Evolutionary conservation across 2,329 filamentous ascomycete species (phyloP).

Genomic region (Periconia macrospinosa): DNA sequence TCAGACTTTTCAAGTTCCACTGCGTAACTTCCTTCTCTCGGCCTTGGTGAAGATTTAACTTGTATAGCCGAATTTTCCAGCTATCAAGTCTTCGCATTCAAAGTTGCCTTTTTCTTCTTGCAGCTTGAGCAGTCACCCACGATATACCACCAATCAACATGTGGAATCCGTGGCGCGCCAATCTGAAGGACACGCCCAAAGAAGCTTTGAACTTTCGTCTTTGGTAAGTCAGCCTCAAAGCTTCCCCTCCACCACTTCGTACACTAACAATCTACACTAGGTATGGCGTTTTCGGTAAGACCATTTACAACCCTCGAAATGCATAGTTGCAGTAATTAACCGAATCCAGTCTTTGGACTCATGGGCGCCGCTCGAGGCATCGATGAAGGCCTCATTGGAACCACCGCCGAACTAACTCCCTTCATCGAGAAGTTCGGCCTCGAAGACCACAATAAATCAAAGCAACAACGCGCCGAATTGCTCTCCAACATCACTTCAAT

Average conservation of each 20-base stretch:
- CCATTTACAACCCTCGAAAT: neutral
- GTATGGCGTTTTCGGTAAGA: constrained; percentile 64
- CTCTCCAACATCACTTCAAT: constrained; percentile 73
- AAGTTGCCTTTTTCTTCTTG: no score
- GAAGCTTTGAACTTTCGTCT: constrained; percentile 77
- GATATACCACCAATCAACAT: constrained; percentile 19
- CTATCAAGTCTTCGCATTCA: no score
- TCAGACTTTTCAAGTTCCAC: neutral
- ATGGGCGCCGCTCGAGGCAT: constrained; percentile 76
- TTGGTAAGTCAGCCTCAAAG: constrained; percentile 48
- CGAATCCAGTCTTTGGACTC: constrained; percentile 60
- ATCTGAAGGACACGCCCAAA: constrained; percentile 66
- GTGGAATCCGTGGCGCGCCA: constrained; percentile 41
- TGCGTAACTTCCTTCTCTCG: neutral
- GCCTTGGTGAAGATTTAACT: neutral
- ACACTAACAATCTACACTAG: no score
- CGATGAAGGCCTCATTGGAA: constrained; percentile 79
- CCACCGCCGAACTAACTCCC: constrained; percentile 51
- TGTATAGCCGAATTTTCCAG: no score
- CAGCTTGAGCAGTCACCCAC: no score
- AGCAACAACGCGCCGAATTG: constrained; percentile 36
- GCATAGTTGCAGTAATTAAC: constrained; percentile 9
- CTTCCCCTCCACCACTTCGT: no score
- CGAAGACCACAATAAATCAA: constrained; percentile 28
- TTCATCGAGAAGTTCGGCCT: constrained; percentile 43